phyloP scores from a whole-genome alignment of 306 rosid genomes.

The Rosa multiflora region DNA sequence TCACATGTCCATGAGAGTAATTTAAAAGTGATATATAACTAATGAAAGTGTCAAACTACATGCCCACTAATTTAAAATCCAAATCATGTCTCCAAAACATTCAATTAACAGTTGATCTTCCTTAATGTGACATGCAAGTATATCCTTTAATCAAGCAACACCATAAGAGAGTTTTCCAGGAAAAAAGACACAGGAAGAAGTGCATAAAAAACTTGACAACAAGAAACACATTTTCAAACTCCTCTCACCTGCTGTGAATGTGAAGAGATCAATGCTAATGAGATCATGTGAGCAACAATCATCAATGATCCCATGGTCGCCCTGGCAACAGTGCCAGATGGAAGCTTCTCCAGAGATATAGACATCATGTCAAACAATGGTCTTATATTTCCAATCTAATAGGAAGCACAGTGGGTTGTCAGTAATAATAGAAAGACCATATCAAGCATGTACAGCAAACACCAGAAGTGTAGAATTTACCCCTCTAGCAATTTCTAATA shows the following conservation, averaged over 20 bases:
- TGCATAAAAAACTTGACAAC: neutral
- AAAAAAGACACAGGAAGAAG: neutral
- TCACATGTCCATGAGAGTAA: neutral
- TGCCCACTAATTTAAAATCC: neutral
- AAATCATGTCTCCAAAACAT: neutral
- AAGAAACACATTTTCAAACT: neutral
- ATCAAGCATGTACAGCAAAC: conserved; percentile 15
- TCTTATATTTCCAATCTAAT: conserved; percentile 62
- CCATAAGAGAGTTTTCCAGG: neutral
- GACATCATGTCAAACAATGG: conserved; percentile 91
- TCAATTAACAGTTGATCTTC: neutral
- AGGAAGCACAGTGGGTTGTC: conserved; percentile 24
- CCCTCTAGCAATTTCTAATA: conserved; percentile 79
- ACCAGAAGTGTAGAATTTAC: conserved; percentile 36
- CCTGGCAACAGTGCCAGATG: conserved; percentile 68
- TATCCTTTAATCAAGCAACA: neutral
- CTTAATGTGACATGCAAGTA: neutral
- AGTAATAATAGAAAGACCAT: conserved; percentile 22
- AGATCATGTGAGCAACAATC: conserved; percentile 70
- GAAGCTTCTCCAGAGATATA: conserved; percentile 74
- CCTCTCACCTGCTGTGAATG: conserved; percentile 63
- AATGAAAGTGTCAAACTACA: neutral
- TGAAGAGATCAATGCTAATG: conserved; percentile 52
- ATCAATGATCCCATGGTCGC: conserved; percentile 76
- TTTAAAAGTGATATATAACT: neutral